Evolutionary conservation across 2,329 filamentous ascomycete genomes (phyloP).

Genomic region (Ceratocystis variospora): DNA sequence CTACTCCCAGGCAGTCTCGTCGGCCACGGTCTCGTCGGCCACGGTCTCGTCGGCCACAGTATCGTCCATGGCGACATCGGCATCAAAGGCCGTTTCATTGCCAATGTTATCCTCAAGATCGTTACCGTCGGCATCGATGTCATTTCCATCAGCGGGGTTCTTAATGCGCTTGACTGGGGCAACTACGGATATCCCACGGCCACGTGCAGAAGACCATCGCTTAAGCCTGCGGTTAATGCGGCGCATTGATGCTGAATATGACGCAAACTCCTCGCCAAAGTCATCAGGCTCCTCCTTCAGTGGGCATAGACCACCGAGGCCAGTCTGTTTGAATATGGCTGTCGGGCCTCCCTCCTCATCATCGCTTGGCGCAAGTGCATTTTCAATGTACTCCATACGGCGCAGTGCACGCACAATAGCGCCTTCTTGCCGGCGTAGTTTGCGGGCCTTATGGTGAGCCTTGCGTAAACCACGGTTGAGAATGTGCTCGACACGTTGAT

Average conservation of each 20-base stretch:
- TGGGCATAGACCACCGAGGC: slow-evolving; percentile 50
- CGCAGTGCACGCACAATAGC: slow-evolving; percentile 52
- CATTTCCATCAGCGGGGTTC: slow-evolving; percentile 19
- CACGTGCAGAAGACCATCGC: slow-evolving; percentile 48
- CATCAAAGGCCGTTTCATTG: slow-evolving; percentile 24
- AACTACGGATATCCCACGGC: slow-evolving; percentile 35
- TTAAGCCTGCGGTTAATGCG: slow-evolving; percentile 50
- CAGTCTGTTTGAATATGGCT: slow-evolving; percentile 38
- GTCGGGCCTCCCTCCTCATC: slow-evolving; percentile 32
- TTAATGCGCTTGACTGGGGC: slow-evolving; percentile 32
- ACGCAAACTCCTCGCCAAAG: slow-evolving; percentile 59
- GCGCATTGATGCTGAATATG: slow-evolving; percentile 52
- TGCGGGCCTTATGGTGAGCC: slow-evolving; percentile 50
- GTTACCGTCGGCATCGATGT: slow-evolving; percentile 23
- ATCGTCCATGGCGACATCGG: slow-evolving; percentile 32
- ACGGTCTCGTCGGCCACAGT: slow-evolving; percentile 36
- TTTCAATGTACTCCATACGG: slow-evolving; percentile 42
- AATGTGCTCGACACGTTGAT: slow-evolving; percentile 67
- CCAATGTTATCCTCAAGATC: slow-evolving; percentile 25
- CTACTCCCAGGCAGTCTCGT: slow-evolving; percentile 25
- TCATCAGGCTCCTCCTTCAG: slow-evolving; percentile 52
- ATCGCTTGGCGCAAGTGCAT: slow-evolving; percentile 50
- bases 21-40: slow-evolving; percentile 37
- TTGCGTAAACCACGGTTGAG: slow-evolving; percentile 59
- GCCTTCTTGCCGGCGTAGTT: slow-evolving; percentile 49